A percentile compares a stretch with the other conserved stretches of the same genome.
These are phyloP conservation scores for Naematelia aurantialba DNA, from an alignment of 768 basidiomycete species.

Conservation along the genomic window DNA sequence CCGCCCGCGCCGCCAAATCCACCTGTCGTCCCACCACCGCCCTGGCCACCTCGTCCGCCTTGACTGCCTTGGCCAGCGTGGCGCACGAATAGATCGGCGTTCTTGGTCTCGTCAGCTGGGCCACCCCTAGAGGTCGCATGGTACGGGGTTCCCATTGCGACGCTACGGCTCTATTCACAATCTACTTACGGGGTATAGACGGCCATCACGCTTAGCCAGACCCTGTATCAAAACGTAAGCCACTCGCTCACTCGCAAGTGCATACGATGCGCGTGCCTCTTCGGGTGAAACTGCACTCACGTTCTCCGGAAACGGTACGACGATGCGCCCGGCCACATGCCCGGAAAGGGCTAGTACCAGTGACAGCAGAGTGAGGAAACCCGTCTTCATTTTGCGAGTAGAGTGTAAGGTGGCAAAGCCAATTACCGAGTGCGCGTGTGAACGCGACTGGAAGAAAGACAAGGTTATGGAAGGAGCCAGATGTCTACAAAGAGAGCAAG, in stretches of 20 bases:
- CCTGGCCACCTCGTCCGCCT: constrained; percentile 6
- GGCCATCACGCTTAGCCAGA: too few species aligned
- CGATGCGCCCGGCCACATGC: background rate
- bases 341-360: background rate
- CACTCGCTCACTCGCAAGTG: too few species aligned
- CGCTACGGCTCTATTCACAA: too few species aligned
- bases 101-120: background rate
- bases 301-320: background rate
- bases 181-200: too few species aligned
- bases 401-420: too few species aligned
- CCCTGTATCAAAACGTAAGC: too few species aligned
- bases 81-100: too few species aligned
- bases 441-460: too few species aligned
- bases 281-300: background rate
- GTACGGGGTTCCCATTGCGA: too few species aligned
- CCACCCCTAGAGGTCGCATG: background rate
- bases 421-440: too few species aligned
- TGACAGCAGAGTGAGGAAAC: background rate
- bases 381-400: background rate
- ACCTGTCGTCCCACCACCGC: constrained; percentile 6
- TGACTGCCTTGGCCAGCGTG: background rate
- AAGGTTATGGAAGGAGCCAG: background rate
- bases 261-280: too few species aligned
- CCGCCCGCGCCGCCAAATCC: background rate
- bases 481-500: background rate